A percentile compares a stretch with the other conserved stretches of the same genome.
Evolutionary conservation across 208 protist species (phyloP).

Genomic region (Kentomonas sorsogonicus): DNA sequence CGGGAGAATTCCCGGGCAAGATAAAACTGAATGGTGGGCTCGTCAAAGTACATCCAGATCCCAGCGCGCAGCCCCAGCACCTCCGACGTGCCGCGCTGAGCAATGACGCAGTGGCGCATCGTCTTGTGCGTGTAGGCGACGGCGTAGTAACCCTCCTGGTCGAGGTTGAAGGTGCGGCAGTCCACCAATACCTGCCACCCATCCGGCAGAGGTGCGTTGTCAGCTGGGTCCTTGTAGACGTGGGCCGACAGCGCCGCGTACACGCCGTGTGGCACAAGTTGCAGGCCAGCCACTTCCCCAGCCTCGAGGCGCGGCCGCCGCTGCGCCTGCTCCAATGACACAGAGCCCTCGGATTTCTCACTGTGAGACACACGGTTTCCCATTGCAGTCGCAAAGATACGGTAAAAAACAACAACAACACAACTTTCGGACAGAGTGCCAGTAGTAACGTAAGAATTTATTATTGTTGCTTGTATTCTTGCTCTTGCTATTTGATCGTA

Average conservation of each 20-base stretch:
- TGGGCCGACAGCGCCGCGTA: slow-evolving; percentile 73
- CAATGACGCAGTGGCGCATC: slow-evolving; percentile 71
- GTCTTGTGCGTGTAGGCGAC: slow-evolving; percentile 74
- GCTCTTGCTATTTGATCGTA: slow-evolving; percentile 8
- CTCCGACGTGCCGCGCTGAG: slow-evolving; percentile 82
- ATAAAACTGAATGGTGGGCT: slow-evolving; percentile 81
- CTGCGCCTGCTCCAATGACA: slow-evolving; percentile 33
- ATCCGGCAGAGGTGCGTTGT: slow-evolving; percentile 31
- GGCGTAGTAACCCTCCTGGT: slow-evolving; percentile 85
- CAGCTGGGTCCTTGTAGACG: slow-evolving; percentile 44
- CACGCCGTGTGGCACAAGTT: slow-evolving; percentile 51
- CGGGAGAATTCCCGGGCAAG: slow-evolving; percentile 84
- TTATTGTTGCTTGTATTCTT: too few relatives aligned
- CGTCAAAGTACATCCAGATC: slow-evolving; percentile 89
- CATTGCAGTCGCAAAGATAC: too few relatives aligned
- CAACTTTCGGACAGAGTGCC: too few relatives aligned
- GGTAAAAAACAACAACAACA: too few relatives aligned
- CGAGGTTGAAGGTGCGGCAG: slow-evolving; percentile 52
- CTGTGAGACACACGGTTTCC: too few relatives aligned
- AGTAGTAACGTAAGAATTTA: too few relatives aligned
- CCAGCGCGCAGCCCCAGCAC: slow-evolving; percentile 73
- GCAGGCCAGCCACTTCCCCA: slow-evolving; percentile 49
- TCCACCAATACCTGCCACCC: slow-evolving; percentile 72
- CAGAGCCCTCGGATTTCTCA: too few relatives aligned
- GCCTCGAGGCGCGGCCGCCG: slow-evolving; percentile 32